Base-by-base conservation (phyloP, 108 stramenopile genomes). In the Asterionellopsis glacialis region DNA sequence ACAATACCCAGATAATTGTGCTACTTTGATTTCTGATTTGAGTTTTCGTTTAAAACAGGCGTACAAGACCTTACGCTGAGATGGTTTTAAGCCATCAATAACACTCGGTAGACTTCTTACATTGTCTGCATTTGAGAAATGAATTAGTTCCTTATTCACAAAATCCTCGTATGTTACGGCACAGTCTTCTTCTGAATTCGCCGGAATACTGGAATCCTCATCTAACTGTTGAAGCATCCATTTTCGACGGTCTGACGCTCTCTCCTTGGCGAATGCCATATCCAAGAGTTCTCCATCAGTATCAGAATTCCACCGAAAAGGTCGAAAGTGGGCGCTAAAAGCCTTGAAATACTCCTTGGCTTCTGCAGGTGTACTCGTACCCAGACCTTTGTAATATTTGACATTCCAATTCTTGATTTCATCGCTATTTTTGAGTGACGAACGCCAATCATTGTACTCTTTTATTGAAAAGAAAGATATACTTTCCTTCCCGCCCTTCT, bases 381-480 rank as follows among this genome's bases (percentile, higher is more conserved):
- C 96, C 45, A 97, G 69, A 69, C 96, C 96, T 75, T 97, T 97
- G 80, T 95, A 97, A 69, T 94, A 97, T 72, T 97, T 97, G 56
- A 95, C 67, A 41, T 68, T 80, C 76, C 76, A 94, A 11, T 74
- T 65, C 42, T 74, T 76, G 28, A 82, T 55, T 51, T 82, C 84
- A 21, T 73, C 74, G 16, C 38, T 22, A 1, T 42, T 6, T 16
- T 56, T 41, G 23, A 86, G 39, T 12, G 68, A 60, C 18, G 75
- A 69, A 25, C 82, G 75, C 96, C 96, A 97, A 19, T 61, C 54
- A 57, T 88, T 62, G 64, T 87, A 97, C 55, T 92, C 93, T 2
- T 77, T 67, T 84, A 83, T 79, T 9, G 91, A 87, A 54, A 85
- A 95, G 72, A 95, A 97, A 38, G 87, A 81, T 23, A 77, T 13